Base-by-base conservation (phyloP, 2,329 filamentous ascomycete species). In the Ambrosiella cleistominuta region DNA sequence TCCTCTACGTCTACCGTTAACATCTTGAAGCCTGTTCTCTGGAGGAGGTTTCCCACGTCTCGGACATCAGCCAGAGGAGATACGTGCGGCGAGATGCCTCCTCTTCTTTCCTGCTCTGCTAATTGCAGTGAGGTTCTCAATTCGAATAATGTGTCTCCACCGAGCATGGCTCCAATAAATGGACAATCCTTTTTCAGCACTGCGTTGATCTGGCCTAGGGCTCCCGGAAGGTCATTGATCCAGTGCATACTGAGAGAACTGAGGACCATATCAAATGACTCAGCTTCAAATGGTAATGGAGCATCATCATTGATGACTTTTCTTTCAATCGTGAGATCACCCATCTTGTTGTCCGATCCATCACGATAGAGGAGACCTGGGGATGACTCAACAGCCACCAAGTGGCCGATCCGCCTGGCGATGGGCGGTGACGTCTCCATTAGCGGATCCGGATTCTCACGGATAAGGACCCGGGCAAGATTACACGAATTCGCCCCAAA, bases 1-100 rank as follows among this genome's bases (percentile, higher is more conserved):
- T 98, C 93, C 70, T 98, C 94, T 12, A 98, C 84, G 66, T 98
- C 93, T 0, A 98, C 89, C 0, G 94, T 98, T 64, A 97, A 75
- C 74, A 98, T 85, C 70, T 90, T 94, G 74, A 97, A 98, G 15
- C 90, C 89, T 0, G 91, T 87, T 62, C 84, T 83, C 64, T 87
- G 86, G 62, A 98, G 72, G 57, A 98, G 72, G 1, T 89, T 90
- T 1, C 93, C 93, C 0, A 97, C 80, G 67, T 98, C 94, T 15
- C 86, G 79, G 8, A 96, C 88, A 69, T 98, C 90, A 0, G 91
- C 93, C 17, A 98, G 71, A 2, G 93, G 93, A 3, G 88, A 95
- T 27, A 95, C 85, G 66, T 91, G 89, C 1, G 89, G 90, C 6
- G 86, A 86, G 54, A 98, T 86, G 36, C 93, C 93, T n/a, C 93